Evolutionary conservation across 441 rosid genomes (phyloP).

Genomic region (Melastoma candidum): DNA sequence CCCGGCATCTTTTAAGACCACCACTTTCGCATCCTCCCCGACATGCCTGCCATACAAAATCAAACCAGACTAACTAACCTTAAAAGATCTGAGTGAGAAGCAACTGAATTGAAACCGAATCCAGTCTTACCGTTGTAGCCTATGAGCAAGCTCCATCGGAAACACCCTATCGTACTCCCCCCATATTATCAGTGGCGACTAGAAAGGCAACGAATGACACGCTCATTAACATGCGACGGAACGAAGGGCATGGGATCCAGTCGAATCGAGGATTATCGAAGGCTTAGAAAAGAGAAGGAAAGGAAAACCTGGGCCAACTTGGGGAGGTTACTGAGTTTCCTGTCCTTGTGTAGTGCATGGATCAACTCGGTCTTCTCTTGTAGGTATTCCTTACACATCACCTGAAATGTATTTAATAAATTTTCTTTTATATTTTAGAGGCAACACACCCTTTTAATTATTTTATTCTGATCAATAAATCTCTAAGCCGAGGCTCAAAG

Average conservation of each 20-base stretch:
- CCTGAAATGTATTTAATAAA: conserved; percentile 24
- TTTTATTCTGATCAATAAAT: too few relatives aligned
- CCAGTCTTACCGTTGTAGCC: conserved; percentile 36
- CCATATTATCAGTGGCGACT: conserved; percentile 38
- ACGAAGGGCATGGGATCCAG: too few relatives aligned
- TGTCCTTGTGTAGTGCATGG: conserved; percentile 45
- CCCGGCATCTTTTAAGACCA: conserved; percentile 53
- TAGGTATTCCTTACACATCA: conserved; percentile 51
- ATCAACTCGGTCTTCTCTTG: conserved; percentile 61
- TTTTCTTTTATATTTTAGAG: too few relatives aligned
- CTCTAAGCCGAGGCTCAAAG: neutral
- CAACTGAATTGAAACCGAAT: neutral
- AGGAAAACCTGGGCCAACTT: conserved; percentile 51
- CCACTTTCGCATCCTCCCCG: conserved; percentile 52
- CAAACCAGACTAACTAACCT: too few relatives aligned
- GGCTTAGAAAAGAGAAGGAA: too few relatives aligned
- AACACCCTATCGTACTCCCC: conserved; percentile 5
- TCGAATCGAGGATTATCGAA: too few relatives aligned
- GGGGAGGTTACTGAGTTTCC: conserved; percentile 50
- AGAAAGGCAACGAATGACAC: neutral
- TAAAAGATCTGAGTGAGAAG: neutral
- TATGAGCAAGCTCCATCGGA: conserved; percentile 3
- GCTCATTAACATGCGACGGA: too few relatives aligned
- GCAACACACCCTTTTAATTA: too few relatives aligned
- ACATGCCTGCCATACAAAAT: conserved; percentile 36